Percentiles rank a stretch among this genome's conserved stretches.
Conservation (phyloP, 495 filamentous ascomycete species). For the Penicillium subrubescens region DNA sequence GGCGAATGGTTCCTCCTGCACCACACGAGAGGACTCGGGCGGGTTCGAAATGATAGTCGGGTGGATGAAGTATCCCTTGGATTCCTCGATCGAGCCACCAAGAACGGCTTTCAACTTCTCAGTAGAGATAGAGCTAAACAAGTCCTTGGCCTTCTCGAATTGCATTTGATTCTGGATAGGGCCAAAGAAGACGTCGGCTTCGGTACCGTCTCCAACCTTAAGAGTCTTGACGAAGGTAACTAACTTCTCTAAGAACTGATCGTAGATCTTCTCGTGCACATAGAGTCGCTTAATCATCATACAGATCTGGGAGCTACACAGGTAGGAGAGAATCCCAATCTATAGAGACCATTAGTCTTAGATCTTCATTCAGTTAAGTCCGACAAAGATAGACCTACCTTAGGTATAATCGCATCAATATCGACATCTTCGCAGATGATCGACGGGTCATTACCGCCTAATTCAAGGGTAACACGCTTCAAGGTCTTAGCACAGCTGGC, state of each 20-base stretch:
- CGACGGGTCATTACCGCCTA: constrained; percentile 70
- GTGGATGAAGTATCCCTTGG: constrained; percentile 54
- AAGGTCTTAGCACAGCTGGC: constrained; percentile 60
- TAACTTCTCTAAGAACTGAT: constrained; percentile 57
- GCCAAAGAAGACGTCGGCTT: constrained; percentile 46
- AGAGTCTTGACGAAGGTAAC: constrained; percentile 56
- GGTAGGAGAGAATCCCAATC: constrained; percentile 51
- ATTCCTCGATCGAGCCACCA: constrained; percentile 35
- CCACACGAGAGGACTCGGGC: constrained; percentile 52
- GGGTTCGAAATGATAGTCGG: constrained; percentile 64
- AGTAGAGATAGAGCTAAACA: constrained; percentile 49
- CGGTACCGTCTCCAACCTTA: constrained; percentile 49
- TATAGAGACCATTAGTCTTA: background rate
- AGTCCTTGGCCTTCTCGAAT: constrained; percentile 54
- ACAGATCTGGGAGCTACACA: constrained; percentile 60
- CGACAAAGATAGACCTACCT: constrained; percentile 30
- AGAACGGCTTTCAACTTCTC: constrained; percentile 46
- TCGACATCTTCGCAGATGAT: constrained; percentile 69
- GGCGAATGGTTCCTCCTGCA: constrained; percentile 51
- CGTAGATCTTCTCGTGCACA: constrained; percentile 68
- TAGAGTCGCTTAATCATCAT: constrained; percentile 67
- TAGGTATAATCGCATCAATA: constrained; percentile 58
- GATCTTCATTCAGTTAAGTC: background rate
- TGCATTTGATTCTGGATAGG: constrained; percentile 65
- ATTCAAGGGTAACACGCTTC: constrained; percentile 61